Evolutionary conservation across 176 grass and related monocot genomes (phyloP).

Genomic region (Themeda triandra): DNA sequence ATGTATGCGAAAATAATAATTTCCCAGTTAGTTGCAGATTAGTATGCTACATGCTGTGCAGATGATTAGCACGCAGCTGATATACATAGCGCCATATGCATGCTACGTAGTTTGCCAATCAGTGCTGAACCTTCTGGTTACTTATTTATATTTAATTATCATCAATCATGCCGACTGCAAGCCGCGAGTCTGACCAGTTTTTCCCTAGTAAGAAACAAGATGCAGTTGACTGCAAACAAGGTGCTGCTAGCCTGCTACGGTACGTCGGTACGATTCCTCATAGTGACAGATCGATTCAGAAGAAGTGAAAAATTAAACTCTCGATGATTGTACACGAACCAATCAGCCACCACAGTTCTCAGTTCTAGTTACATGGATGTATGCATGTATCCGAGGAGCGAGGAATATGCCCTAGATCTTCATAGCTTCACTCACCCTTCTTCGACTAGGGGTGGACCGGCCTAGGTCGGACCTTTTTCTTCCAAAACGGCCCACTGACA

Average conservation of each 20-base stretch:
- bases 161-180: not conserved
- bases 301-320: not conserved
- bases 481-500: not conserved
- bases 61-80: not conserved
- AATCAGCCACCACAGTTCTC: not conserved
- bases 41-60: not conserved
- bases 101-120: not conserved
- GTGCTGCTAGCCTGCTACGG: not conserved
- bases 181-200: not conserved
- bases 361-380: not conserved
- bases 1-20: not conserved
- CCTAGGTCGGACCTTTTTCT: not conserved
- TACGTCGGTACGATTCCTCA: no score
- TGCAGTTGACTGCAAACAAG: not conserved
- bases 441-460: not conserved
- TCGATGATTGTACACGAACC: not conserved
- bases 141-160: not conserved
- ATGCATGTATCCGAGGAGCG: not conserved
- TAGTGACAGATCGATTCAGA: not conserved
- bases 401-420: conserved; percentile 14
- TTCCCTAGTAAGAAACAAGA: not conserved
- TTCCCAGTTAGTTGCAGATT: not conserved
- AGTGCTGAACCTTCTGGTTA: not conserved
- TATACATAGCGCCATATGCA: not conserved
- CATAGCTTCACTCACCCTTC: not conserved